Evolutionary conservation across 2,329 filamentous ascomycete genomes (phyloP), one percentile per base, ranked within the genome.

Genomic region (Cytospora chrysosperma): DNA sequence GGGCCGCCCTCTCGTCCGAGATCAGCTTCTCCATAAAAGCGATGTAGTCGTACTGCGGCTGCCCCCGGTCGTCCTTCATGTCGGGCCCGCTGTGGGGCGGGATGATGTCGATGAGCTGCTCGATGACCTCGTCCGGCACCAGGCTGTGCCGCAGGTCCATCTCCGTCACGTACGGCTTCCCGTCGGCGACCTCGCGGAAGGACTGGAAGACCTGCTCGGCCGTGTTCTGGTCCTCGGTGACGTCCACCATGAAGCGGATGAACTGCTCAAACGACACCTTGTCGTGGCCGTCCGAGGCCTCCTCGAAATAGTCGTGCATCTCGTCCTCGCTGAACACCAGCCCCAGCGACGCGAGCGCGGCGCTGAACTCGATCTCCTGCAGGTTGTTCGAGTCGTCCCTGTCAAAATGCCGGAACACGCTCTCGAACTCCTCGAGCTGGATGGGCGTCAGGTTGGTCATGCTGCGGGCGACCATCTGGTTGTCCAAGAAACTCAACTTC

Each of bases 361-460:
- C 95, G 58, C 92, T 96, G 75, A 99, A 99, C 74, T 99, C 95
- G 49, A 99, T 84, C 75, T 99, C 95, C 62, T 92, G 89, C 49
- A 99, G 81, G 19, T 89, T 90, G 76, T 99, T 99, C 67, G 89
- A 92, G 65, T 92, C 86, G 72, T 98, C 94, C 62, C 94, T 89
- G 76, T 99, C 95, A 73, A 99, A 99, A 78, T 99, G 95, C 61
- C 95, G 87, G 82, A 99, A 99, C 7, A 99, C 95, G 15, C 91
- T 96, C 79, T 99, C 95, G 73, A 99, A 99, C 76, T 99, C 95
- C 76, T 99, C 95, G 37, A 99, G 84, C 77, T 99, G 95, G 71
- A 99, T 98, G 0, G 95, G 95, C 13, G 95, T 99, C 49, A 99
- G 82, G 75, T 99, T 99, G 59, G 95, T 99, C 95, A 99, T 99